phyloP scores from a whole-genome alignment of 1,139 yeast species.

The Protomyces inundatus region DNA sequence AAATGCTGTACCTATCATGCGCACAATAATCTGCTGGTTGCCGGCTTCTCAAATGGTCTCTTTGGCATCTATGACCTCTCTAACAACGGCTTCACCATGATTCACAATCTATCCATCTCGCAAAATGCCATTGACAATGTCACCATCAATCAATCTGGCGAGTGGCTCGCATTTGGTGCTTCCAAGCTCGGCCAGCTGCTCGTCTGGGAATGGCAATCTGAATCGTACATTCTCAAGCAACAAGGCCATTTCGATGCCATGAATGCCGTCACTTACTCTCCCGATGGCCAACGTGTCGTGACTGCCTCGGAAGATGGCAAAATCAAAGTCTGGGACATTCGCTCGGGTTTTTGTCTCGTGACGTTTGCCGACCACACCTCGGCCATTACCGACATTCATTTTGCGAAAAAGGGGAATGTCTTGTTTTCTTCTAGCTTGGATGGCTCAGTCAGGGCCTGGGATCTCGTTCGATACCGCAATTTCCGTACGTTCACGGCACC shows the following conservation, averaged over 20 bases:
- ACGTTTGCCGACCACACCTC: conserved; percentile 90
- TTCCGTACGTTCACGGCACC: conserved; percentile 92
- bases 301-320: conserved; percentile 97
- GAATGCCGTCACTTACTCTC: conserved; percentile 79
- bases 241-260: conserved; percentile 95
- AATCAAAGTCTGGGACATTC: conserved; percentile 91
- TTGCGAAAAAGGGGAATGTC: conserved; percentile 84
- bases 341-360: conserved; percentile 84
- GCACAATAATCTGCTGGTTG: conserved; percentile 61
- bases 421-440: conserved; percentile 85
- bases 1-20: conserved; percentile 82
- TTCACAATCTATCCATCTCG: conserved; percentile 89
- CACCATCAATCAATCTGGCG: conserved; percentile 74
- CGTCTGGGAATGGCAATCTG: conserved; percentile 99
- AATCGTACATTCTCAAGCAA: conserved; percentile 87
- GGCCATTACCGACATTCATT: conserved; percentile 80
- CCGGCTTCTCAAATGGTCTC: conserved; percentile 89
- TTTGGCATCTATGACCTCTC: conserved; percentile 89
- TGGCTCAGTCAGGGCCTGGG: conserved; percentile 98
- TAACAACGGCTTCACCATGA: conserved; percentile 54
- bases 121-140: conserved; percentile 84
- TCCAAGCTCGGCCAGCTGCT: conserved; percentile 83
- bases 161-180: conserved; percentile 96
- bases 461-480: conserved; percentile 82
- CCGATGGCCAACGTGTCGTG: conserved; percentile 87